phyloP scores from a whole-genome alignment of 345 rosid genomes.

The Pelargonium nanum region DNA sequence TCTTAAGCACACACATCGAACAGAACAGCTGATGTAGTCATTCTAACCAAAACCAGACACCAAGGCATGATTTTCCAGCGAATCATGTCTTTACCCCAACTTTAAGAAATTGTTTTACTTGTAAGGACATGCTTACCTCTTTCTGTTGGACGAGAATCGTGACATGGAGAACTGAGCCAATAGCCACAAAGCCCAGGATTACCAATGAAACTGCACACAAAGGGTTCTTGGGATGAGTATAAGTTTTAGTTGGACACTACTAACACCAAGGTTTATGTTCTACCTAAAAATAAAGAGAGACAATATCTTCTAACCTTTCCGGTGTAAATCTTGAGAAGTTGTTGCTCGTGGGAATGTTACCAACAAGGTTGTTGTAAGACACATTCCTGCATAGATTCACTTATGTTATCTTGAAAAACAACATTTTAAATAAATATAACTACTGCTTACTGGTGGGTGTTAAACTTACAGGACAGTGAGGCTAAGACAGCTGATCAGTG shows the following conservation, averaged over 20 bases:
- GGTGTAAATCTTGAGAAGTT: slow-evolving; percentile 70
- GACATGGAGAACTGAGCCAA: slow-evolving; percentile 66
- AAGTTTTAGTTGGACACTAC: too few relatives aligned
- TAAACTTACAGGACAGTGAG: slow-evolving; percentile 53
- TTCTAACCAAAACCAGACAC: background rate
- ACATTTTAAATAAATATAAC: background rate
- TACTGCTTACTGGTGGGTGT: background rate
- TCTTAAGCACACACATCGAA: too few relatives aligned
- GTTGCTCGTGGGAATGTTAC: slow-evolving; percentile 63
- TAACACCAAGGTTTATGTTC: background rate
- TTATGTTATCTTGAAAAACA: slow-evolving; percentile 1
- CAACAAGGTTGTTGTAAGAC: slow-evolving; percentile 67
- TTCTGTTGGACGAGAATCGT: slow-evolving; percentile 39
- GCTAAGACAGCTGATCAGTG: slow-evolving; percentile 63
- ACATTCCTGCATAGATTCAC: slow-evolving; percentile 67
- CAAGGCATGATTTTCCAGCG: too few relatives aligned
- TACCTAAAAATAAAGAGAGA: background rate
- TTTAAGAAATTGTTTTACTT: background rate
- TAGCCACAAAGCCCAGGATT: slow-evolving; percentile 73
- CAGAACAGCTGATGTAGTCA: too few relatives aligned
- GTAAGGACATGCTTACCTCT: slow-evolving; percentile 42
- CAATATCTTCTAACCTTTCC: slow-evolving; percentile 37
- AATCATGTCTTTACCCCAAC: too few relatives aligned
- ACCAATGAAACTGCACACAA: slow-evolving; percentile 56
- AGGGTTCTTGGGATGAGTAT: background rate